Evolutionary conservation across 2,329 filamentous ascomycete genomes (phyloP), one percentile per base, ranked within the genome.

Genomic region (Pestalotiopsis sp.): DNA sequence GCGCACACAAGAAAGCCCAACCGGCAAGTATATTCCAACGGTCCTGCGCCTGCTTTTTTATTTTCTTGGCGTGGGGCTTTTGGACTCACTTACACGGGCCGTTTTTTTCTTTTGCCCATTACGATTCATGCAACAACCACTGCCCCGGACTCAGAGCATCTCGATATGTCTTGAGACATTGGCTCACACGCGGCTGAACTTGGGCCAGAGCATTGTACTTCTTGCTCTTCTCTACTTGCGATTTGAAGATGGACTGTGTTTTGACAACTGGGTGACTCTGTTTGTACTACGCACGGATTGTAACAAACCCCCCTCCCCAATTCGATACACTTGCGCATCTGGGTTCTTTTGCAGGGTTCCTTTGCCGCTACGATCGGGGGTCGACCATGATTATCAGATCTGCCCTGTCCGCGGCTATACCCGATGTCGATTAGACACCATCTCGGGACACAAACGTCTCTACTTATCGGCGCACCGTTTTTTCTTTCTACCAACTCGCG

Each of bases 361-460:
- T 12, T 52, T 45, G 25, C 63, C 41, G 45, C 63, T 66, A 27
- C 31, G 27, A 64, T 68, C 66, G 59, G 57, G 57, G 23, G 66
- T 17, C 20, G 45, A 36, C 31, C 31, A 36, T 36, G 39, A 14
- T 57, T 66, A 68, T 57, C 64, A 68, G 41, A 66, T 66, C 63
- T 62, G 27, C 67, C 63, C 67, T 68, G 66, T 38, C 49, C 39
- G 58, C 66, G 59, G 66, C 66, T 67, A 67, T n/a, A 38, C 66
- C 66, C 59, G 59, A 67, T 25, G 66, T 58, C 58, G 59, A 49
- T 67, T 67, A 67, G 65, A 63, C 12, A 56, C 17, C 3, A 36
- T 49, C 23, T 66, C 52, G 64, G 64, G 60, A 60, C 60, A 56
- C 64, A 45, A 45, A 36, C 57, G 60, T 66, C 31, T 36, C 31